Evolutionary conservation across 2,329 filamentous ascomycete genomes (phyloP), one percentile per base, ranked within the genome.

Genomic region (Sporothrix phasma): DNA sequence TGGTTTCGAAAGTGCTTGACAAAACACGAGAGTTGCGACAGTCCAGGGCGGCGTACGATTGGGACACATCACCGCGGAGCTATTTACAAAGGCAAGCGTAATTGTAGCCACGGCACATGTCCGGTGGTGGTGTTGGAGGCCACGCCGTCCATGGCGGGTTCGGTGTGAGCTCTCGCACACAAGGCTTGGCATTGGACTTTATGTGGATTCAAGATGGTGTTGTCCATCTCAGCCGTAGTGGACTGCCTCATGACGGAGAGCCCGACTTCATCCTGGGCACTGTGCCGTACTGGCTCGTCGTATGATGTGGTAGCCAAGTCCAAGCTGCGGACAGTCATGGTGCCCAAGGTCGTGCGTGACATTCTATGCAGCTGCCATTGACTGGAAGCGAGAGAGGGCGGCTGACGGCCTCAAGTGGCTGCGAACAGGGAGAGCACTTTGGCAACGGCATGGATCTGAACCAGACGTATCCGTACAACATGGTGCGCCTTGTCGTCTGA

Each of bases 41-140:
- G 74, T 81, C 17, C 76, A 81, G 61, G 78, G 77, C 15, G 82
- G 82, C 19, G 76, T 81, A 0, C 73, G 81, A 10, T 72, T 84
- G 2, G 82, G 81, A 0, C 76, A 79, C 58, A 73, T 80, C 5
- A 77, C 76, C 0, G 70, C 66, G 2, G 73, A 77, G 66, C 69
- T 80, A 3, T 76, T 73, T 51, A 68, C 70, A 11, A 78, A 61
- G 75, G 74, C 0, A 69, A 66, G 68, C 77, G 70, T 11, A 80
- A 76, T 1, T 72, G 83, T 3, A 73, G 77, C 29, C 80, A 83
- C 58, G 80, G 81, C 15, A 81, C 80, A 0, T 83, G 81, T 66
- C 79, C 81, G 3, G 73, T 2, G 77, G 78, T 37, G 77, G 77
- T 3, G 69, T 76, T 15, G 74, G 72, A 2, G 76, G 77, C 0